Evolutionary conservation across 768 basidiomycete species (phyloP), one percentile per base, ranked within the genome.

Genomic region (Suillus subaureus): DNA sequence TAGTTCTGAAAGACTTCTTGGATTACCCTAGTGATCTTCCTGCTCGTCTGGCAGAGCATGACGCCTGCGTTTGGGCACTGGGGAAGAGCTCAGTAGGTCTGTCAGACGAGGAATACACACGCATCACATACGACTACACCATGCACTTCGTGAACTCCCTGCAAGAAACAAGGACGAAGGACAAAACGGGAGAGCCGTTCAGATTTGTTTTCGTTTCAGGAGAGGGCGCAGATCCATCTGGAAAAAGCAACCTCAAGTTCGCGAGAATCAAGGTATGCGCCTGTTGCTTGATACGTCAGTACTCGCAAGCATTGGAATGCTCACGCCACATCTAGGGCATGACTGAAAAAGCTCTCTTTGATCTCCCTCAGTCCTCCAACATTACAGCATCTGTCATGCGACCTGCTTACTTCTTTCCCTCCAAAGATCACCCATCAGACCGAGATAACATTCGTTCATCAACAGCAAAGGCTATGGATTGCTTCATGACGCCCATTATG

Each of bases 201-300:
- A 68, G 74, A 26, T 80, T 82, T 65, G 72, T 81, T 42, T 80
- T 72, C 67, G 60, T 81, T 62, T 79, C 79, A 49, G 79, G 80
- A 11, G 77, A 79, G 64, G 68, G 69, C 13, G 79, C 80, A 16
- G 78, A 79, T 61, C 79, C 79, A 40, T 70, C 70, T 31, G 75
- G 73, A 55, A 73, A 73, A 63, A 72, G 73, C 26, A 26, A 64
- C n/a, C 66, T 70, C 55, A 70, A 78, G 68, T 81, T 78, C 69
- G 74, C 73, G 1, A 67, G 73, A 4, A 75, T 80, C 62, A 81
- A 81, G 76, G 80, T 80, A 28, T n/a, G 75, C 1, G 49, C 21
- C 12, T 52, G 28, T 21, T 55, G 21, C 54, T 15, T 49, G 42
- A 11, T 33, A 15, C 13, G 11, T 21, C 23, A 21, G 21, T 4